phyloP scores from a whole-genome alignment of 805 yeast species.

The Monosporozyma siamensis region DNA sequence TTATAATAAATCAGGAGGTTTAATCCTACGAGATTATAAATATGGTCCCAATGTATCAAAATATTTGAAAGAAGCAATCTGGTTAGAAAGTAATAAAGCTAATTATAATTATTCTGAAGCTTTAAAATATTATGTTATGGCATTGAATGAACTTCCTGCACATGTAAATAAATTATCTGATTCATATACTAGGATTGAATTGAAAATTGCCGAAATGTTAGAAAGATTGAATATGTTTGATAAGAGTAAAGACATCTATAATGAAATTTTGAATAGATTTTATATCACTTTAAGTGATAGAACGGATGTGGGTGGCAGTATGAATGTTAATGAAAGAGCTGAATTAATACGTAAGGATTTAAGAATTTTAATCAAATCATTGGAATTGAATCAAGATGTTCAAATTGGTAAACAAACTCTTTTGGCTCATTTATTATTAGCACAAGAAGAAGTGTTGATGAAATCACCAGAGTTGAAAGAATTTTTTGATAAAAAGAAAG shows the following conservation, averaged over 20 bases:
- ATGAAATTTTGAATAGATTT: constrained; percentile 54
- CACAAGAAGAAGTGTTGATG: constrained; percentile 53
- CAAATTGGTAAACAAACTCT: constrained; percentile 46
- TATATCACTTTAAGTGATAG: constrained; percentile 42
- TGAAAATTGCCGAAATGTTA: constrained; percentile 81
- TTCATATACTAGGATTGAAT: constrained; percentile 83
- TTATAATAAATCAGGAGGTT: not conserved
- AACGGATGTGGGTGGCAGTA: constrained; percentile 21
- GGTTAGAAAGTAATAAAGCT: constrained; percentile 72
- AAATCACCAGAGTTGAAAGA: constrained; percentile 31
- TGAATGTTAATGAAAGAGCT: constrained; percentile 34
- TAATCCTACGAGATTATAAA: not conserved
- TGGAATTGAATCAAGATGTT: constrained; percentile 45
- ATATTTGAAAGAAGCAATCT: constrained; percentile 55
- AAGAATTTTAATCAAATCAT: constrained; percentile 57
- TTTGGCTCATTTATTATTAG: constrained; percentile 52
- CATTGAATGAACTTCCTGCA: constrained; percentile 40
- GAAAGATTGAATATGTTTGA: constrained; percentile 53
- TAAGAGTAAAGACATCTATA: constrained; percentile 59
- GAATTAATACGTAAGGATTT: constrained; percentile 62
- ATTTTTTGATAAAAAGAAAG: constrained; percentile 26
- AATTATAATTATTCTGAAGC: constrained; percentile 52
- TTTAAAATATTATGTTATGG: constrained; percentile 56
- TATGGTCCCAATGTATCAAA: not conserved
- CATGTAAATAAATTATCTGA: constrained; percentile 51